Evolutionary conservation across 2,329 filamentous ascomycete genomes (phyloP), one percentile per base, ranked within the genome.

Genomic region (Fusarium tupiense): DNA sequence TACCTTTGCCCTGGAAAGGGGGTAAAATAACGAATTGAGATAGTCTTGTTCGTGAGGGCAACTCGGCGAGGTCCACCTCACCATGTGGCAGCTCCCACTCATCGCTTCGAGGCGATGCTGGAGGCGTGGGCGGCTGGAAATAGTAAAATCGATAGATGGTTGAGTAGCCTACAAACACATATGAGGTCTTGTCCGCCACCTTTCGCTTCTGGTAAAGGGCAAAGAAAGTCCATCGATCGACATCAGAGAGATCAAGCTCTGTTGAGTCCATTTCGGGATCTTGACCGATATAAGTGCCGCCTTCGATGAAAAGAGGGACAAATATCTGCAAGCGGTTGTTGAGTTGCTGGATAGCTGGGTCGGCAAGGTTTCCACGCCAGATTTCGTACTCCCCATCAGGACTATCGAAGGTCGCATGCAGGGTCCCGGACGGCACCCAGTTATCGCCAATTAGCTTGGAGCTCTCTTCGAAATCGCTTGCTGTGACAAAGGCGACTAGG

Each of bases 21-120:
- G 95, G 95, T 17, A 99, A 87, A 72, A 99, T 92, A 69, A 99
- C 80, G 82, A 98, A 98, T 81, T 99, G 96, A 1, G 96, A 97
- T 74, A 99, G 94, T 50, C 97, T 90, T 68, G 94, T 91, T 44
- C 96, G 91, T 77, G 92, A 93, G 19, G 94, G 92, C 5, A 95
- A 87, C 56, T 91, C 85, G 9, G 89, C 82, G 73, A 92, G 85
- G 53, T 86, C 83, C 53, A 88, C 82, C 38, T 88, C 81, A 44
- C 84, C 78, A 74, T 81, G 67, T 59, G 85, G 82, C 67, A 89
- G 78, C 80, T 87, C 85, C 83, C 85, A 86, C 20, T 84, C 80
- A 26, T 54, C 54, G 33, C 77, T 77, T 37, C 72, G 78, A 19
- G 85, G 80, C 38, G 83, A 85, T 6, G 82, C 73, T 16, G 86